phyloP scores from a whole-genome alignment of 768 basidiomycete species.

The Lactifluus subvellereus region DNA sequence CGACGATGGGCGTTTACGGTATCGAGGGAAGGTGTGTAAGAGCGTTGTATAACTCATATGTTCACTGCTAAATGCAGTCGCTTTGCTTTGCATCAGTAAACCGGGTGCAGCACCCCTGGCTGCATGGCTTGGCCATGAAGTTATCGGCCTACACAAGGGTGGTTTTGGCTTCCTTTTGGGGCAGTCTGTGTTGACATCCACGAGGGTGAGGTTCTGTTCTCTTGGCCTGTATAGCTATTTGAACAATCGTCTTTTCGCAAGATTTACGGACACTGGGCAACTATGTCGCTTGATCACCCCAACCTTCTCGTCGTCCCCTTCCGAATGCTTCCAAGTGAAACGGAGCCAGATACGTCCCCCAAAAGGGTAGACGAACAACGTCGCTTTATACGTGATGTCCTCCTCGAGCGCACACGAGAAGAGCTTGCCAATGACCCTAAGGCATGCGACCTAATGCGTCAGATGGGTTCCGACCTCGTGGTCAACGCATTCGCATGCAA shows the following conservation, averaged over 20 bases:
- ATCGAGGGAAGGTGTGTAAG: constrained; percentile 42
- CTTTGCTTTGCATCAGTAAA: constrained; percentile 33
- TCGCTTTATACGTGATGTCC: constrained; percentile 19
- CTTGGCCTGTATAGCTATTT: neutral
- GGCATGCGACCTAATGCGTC: constrained; percentile 16
- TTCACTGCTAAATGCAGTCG: neutral
- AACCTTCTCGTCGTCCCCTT: constrained; percentile 39
- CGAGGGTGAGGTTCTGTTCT: constrained; percentile 29
- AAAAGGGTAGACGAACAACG: constrained; percentile 28
- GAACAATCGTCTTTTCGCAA: neutral
- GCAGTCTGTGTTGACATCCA: constrained; percentile 35
- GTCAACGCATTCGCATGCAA: constrained; percentile 44
- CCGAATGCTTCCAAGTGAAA: constrained; percentile 35
- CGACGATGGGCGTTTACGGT: constrained; percentile 40
- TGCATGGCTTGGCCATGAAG: constrained; percentile 34
- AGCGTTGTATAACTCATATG: neutral
- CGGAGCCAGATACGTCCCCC: constrained; percentile 11
- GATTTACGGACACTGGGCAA: constrained; percentile 37
- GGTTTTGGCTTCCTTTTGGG: constrained; percentile 39
- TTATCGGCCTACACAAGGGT: constrained; percentile 36
- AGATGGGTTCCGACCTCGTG: constrained; percentile 33
- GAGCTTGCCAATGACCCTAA: constrained; percentile 17
- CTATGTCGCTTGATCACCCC: constrained; percentile 34
- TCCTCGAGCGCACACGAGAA: constrained; percentile 16
- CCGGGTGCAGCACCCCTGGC: constrained; percentile 41